These are phyloP conservation scores for Elsinoe fawcettii DNA, from an alignment of 2,329 filamentous ascomycete species.

Conservation along the genomic window DNA sequence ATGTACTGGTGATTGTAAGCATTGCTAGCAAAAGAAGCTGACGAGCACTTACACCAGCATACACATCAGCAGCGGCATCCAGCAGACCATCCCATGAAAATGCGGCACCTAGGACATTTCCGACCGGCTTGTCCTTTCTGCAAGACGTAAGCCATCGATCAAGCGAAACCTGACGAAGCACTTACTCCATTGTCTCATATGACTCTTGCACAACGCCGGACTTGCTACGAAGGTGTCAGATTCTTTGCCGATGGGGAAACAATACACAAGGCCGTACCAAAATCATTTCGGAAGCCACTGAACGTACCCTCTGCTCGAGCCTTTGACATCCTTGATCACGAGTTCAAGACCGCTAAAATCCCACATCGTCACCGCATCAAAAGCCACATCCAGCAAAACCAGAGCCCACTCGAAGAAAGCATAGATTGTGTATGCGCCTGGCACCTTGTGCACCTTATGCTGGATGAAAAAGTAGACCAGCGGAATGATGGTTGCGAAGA, in stretches of 20 bases:
- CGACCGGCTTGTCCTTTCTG: constrained; percentile 69
- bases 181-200: constrained; percentile 30
- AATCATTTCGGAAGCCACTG: constrained; percentile 80
- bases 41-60: constrained; percentile 66
- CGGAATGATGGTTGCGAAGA: constrained; percentile 85
- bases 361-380: constrained; percentile 87
- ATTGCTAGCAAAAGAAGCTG: not conserved
- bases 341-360: constrained; percentile 89
- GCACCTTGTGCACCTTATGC: constrained; percentile 90
- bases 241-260: not conserved
- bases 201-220: constrained; percentile 35
- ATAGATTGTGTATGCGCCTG: constrained; percentile 94
- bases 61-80: constrained; percentile 79
- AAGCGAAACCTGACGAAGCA: not conserved
- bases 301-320: constrained; percentile 96
- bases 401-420: constrained; percentile 97
- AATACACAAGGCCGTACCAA: constrained; percentile 17
- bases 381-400: constrained; percentile 89
- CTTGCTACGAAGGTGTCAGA: constrained; percentile 37
- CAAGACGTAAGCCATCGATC: constrained; percentile 20
- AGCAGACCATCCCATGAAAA: constrained; percentile 70
- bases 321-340: constrained; percentile 79
- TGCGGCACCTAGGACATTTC: constrained; percentile 58
- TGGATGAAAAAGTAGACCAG: constrained; percentile 97
- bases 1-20: constrained; percentile 55